Percentiles rank a stretch among this genome's conserved stretches.
These are phyloP conservation scores for Fremontodendron californicum DNA, from an alignment of 345 rosid genomes.

Conservation along the genomic window DNA sequence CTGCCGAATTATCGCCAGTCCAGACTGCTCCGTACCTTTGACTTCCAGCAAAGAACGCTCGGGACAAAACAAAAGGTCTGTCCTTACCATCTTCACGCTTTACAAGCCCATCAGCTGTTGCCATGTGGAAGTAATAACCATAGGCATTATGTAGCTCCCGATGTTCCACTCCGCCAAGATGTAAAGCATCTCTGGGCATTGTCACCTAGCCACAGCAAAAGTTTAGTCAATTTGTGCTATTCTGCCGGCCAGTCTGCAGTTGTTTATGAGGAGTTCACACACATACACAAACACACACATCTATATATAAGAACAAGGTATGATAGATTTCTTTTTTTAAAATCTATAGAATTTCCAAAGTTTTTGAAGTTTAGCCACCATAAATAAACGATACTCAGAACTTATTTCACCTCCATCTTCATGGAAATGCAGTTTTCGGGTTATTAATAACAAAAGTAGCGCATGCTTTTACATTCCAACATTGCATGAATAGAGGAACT, in stretches of 20 bases:
- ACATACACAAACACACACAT: no score
- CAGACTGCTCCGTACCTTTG: conserved; percentile 96
- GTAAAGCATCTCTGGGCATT: conserved; percentile 97
- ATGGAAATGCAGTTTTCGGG: not conserved
- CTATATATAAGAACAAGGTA: not conserved
- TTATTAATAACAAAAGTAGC: not conserved
- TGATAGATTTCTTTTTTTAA: not conserved
- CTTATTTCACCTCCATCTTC: not conserved
- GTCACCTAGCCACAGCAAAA: conserved; percentile 48
- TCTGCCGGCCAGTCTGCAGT: not conserved
- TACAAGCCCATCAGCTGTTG: conserved; percentile 89
- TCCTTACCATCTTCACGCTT: conserved; percentile 87
- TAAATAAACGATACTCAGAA: not conserved
- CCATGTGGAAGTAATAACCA: conserved; percentile 97
- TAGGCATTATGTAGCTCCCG: conserved; percentile 92
- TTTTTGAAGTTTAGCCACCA: not conserved
- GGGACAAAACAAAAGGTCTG: conserved; percentile 94
- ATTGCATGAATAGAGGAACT: not conserved
- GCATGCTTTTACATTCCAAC: not conserved
- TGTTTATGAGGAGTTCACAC: not conserved
- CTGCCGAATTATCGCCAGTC: conserved; percentile 98
- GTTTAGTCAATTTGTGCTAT: not conserved
- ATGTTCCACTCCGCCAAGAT: conserved; percentile 77
- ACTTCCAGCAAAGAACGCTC: conserved; percentile 94
- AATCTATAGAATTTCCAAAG: not conserved